Percentiles rank a stretch among this genome's conserved stretches.
phyloP scores from a whole-genome alignment of 139 green algal species.

The Chlamydomonas asymmetrica region DNA sequence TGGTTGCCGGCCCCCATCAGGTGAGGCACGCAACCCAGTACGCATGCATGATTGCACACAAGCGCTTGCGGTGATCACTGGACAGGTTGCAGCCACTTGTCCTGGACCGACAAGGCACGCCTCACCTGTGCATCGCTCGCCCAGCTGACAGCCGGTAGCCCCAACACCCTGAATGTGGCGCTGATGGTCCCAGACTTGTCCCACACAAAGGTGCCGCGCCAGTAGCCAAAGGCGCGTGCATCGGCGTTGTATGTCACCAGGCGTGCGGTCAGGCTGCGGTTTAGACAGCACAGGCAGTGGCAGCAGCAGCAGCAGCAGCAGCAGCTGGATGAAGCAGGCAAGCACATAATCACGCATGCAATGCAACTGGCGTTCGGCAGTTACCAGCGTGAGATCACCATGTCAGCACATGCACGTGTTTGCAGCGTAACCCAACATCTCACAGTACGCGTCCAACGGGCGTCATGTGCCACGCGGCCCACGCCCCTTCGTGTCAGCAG shows the following conservation, averaged over 20 bases:
- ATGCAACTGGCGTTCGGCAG: neutral
- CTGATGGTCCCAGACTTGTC: neutral
- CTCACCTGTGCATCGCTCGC: no score
- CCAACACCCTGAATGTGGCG: neutral
- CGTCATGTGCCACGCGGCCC: no score
- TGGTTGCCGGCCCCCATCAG: no score
- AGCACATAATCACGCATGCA: neutral
- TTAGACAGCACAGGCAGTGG: neutral
- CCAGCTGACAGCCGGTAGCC: conserved; percentile 19
- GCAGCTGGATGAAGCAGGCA: neutral
- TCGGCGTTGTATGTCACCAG: conserved; percentile 20
- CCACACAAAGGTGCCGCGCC: neutral
- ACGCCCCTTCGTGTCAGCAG: neutral
- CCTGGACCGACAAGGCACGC: no score
- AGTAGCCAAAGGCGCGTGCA: conserved; percentile 7
- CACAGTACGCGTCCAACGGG: no score
- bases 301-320: neutral
- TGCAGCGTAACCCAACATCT: no score
- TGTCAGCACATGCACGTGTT: neutral
- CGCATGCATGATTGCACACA: no score
- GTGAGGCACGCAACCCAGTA: no score
- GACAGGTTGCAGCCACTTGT: no score
- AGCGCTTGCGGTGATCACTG: no score
- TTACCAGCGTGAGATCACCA: neutral
- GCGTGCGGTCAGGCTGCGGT: conserved; percentile 11